Evolutionary conservation across 805 yeast species (phyloP).

Genomic region (Dipodascus geniculatus): DNA sequence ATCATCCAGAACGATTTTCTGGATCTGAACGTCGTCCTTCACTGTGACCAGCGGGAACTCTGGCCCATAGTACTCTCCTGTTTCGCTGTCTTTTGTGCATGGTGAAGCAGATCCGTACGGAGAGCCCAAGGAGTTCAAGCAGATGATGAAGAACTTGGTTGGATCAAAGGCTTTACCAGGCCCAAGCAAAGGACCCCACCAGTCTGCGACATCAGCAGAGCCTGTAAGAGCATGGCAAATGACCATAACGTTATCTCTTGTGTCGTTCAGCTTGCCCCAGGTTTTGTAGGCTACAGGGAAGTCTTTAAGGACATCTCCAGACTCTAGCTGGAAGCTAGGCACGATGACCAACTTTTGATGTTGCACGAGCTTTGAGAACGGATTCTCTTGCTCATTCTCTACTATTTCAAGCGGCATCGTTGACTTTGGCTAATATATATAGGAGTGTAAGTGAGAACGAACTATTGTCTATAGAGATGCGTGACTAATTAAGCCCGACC

Average conservation of each 20-base stretch:
- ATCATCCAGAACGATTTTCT: conserved; percentile 63
- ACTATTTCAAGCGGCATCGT: conserved; percentile 3
- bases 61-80: conserved; percentile 80
- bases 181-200: conserved; percentile 98
- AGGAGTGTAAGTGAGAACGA: neutral
- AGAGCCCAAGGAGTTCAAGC: conserved; percentile 88
- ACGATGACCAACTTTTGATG: conserved; percentile 71
- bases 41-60: conserved; percentile 89
- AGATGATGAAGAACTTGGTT: conserved; percentile 68
- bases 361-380: conserved; percentile 55
- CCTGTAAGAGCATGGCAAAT: conserved; percentile 96
- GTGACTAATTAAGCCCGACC: neutral
- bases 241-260: conserved; percentile 67
- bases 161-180: conserved; percentile 85
- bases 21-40: conserved; percentile 83
- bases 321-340: conserved; percentile 65
- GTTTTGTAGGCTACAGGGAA: conserved; percentile 94
- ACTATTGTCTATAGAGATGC: neutral
- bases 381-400: conserved; percentile 35
- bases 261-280: conserved; percentile 77
- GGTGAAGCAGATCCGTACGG: conserved; percentile 97
- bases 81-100: conserved; percentile 63
- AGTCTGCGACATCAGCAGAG: conserved; percentile 86
- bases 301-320: conserved; percentile 58
- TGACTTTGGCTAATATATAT: too few species aligned